A percentile compares a stretch with the other conserved stretches of the same genome.
Conservation (phyloP, 345 rosid genomes). For the Eucalyptus curtisii region DNA sequence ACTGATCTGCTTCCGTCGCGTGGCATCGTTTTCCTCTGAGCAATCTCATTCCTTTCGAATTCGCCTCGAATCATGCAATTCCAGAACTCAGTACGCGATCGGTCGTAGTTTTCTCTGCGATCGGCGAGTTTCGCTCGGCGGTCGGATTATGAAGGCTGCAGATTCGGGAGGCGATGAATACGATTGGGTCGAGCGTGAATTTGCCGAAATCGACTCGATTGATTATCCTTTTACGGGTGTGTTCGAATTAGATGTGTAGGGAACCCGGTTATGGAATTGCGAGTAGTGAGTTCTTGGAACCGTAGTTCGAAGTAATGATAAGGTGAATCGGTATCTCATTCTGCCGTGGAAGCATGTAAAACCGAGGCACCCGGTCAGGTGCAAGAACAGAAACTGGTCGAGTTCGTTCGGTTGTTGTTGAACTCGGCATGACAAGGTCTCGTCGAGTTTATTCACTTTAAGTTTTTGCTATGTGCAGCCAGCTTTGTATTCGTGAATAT, state of each 20-base stretch:
- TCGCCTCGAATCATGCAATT: neutral
- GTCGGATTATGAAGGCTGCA: neutral
- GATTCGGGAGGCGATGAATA: neutral
- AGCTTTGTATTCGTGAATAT: neutral
- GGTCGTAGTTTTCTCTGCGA: neutral
- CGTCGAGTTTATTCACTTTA: neutral
- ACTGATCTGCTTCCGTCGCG: neutral
- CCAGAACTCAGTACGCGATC: neutral
- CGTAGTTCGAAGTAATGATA: neutral
- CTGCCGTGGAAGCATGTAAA: neutral
- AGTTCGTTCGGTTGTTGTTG: neutral
- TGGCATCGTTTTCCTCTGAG: neutral
- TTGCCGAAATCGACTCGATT: neutral
- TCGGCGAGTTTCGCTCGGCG: neutral
- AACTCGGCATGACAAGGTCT: neutral
- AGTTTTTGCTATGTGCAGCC: neutral
- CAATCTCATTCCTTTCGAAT: neutral
- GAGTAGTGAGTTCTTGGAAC: neutral
- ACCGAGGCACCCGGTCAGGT: neutral
- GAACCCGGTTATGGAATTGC: neutral
- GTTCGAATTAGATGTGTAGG: neutral
- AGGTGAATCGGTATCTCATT: neutral
- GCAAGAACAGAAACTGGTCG: neutral
- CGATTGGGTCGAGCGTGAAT: neutral
- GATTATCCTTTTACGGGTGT: neutral